phyloP scores from a whole-genome alignment of 495 filamentous ascomycete species.

The Hypoxylon lienhwacheense region DNA sequence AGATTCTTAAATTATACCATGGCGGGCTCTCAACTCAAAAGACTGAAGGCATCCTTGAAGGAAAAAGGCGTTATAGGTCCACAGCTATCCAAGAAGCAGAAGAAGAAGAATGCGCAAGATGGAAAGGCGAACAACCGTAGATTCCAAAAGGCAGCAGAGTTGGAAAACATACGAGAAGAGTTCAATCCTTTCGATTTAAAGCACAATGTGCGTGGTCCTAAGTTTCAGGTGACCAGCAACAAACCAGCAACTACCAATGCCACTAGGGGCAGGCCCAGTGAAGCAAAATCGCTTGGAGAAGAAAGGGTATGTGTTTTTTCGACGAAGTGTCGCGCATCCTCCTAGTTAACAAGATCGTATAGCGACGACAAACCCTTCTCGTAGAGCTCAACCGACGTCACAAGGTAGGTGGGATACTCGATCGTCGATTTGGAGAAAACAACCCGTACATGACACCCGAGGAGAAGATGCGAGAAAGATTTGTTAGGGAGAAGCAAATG shows the following conservation, averaged over 20 bases:
- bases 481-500: slow-evolving; percentile 77
- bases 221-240: slow-evolving; percentile 74
- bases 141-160: slow-evolving; percentile 69
- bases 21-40: slow-evolving; percentile 95
- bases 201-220: slow-evolving; percentile 63
- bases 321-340: not conserved
- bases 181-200: slow-evolving; percentile 98
- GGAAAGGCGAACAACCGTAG: slow-evolving; percentile 65
- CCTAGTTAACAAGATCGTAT: not conserved
- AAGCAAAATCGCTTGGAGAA: slow-evolving; percentile 84
- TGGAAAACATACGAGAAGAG: slow-evolving; percentile 83
- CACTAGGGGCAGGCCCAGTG: slow-evolving; percentile 67
- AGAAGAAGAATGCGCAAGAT: slow-evolving; percentile 69
- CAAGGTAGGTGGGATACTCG: slow-evolving; percentile 88
- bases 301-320: slow-evolving; percentile 66
- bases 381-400: slow-evolving; percentile 83
- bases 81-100: slow-evolving; percentile 89
- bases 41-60: slow-evolving; percentile 83
- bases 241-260: slow-evolving; percentile 53
- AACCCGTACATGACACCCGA: slow-evolving; percentile 92
- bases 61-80: slow-evolving; percentile 86
- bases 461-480: slow-evolving; percentile 88
- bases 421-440: slow-evolving; percentile 94
- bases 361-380: slow-evolving; percentile 78
- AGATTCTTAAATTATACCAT: slow-evolving; percentile 52